Percentiles rank a stretch among this genome's conserved stretches.
Evolutionary conservation across 805 yeast species (phyloP).

Genomic region (Soucietia sequanensis): DNA sequence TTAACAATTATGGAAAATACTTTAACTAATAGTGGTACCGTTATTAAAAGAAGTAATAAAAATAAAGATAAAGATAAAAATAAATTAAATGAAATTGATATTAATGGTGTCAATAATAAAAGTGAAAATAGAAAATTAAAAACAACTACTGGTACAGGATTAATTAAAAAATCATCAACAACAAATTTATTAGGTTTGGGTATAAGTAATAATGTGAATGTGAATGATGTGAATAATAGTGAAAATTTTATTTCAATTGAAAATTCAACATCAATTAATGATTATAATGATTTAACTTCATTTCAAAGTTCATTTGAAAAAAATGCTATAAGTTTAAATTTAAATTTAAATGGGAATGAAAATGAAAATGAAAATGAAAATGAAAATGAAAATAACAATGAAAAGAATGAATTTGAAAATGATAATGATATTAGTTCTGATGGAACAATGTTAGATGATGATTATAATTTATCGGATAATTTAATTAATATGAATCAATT

Average conservation of each 20-base stretch:
- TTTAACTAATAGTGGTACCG: conserved; percentile 15
- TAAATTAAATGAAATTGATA: too few species aligned
- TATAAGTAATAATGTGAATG: conserved; percentile 11
- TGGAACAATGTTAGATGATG: conserved; percentile 18
- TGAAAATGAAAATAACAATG: too few species aligned
- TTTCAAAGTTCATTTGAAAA: conserved; percentile 14
- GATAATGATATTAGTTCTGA: conserved; percentile 19
- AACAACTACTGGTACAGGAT: conserved; percentile 11
- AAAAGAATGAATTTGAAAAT: too few species aligned
- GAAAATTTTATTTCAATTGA: conserved; percentile 17
- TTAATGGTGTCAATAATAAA: too few species aligned
- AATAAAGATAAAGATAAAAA: background rate
- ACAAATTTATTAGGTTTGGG: conserved; percentile 30
- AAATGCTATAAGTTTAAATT: conserved; percentile 18
- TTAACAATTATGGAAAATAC: conserved; percentile 12
- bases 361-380: too few species aligned
- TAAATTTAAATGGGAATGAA: too few species aligned
- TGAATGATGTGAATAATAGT: conserved; percentile 1
- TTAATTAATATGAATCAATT: conserved; percentile 1
- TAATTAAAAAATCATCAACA: conserved; percentile 20
- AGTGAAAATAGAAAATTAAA: background rate
- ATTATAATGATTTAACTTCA: background rate
- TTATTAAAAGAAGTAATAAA: conserved; percentile 12
- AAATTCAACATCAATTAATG: conserved; percentile 13
- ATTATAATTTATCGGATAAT: conserved; percentile 5